A percentile compares a stretch with the other conserved stretches of the same genome.
Conservation (phyloP, 179 eudicot genomes). For the Nepenthes alata region DNA sequence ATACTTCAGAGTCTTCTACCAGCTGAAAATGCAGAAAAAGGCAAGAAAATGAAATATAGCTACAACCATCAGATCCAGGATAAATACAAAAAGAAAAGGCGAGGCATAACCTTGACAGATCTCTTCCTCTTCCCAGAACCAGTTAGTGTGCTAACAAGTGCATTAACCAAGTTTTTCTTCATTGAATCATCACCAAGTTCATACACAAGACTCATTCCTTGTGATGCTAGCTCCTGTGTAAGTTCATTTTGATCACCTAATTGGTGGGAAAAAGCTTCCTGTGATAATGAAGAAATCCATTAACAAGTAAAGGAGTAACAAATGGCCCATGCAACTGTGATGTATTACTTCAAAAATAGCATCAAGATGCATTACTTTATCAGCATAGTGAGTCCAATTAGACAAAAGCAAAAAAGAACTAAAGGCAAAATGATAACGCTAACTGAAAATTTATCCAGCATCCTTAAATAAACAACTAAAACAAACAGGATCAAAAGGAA, state of each 20-base stretch:
- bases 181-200: conserved; percentile 77
- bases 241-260: conserved; percentile 91
- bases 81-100: background rate
- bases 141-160: conserved; percentile 87
- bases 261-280: conserved; percentile 95
- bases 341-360: no score
- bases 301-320: background rate
- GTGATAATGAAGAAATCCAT: conserved; percentile 7
- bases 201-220: conserved; percentile 94
- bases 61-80: background rate
- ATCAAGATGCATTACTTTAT: no score
- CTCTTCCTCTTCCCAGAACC: conserved; percentile 97
- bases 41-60: conserved; percentile 2
- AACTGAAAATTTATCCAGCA: no score
- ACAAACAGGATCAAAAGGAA: no score
- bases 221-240: conserved; percentile 91
- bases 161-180: conserved; percentile 84
- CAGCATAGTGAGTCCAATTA: no score
- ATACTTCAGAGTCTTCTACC: conserved; percentile 85
- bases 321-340: background rate
- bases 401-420: no score
- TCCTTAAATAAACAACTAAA: no score
- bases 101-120: conserved; percentile 54
- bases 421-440: no score
- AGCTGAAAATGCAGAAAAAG: conserved; percentile 34